Percentiles rank a stretch among this genome's conserved stretches.
Evolutionary conservation across 2,329 filamentous ascomycete genomes (phyloP).

Genomic region (Aspergillus tubingensis): DNA sequence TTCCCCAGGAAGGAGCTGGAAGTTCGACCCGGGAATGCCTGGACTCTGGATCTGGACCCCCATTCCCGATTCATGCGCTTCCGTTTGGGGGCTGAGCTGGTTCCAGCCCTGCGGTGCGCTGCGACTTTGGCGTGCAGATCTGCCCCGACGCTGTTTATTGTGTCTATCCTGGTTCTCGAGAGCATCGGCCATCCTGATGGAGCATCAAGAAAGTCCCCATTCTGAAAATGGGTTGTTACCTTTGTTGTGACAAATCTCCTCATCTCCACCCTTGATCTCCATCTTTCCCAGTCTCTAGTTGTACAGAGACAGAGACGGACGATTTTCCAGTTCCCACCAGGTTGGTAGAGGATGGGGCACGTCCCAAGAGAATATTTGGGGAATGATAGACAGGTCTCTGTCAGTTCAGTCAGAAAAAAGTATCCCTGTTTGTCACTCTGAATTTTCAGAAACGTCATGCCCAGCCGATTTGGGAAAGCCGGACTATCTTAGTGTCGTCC

Average conservation of each 20-base stretch:
- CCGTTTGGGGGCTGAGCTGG: conserved; percentile 11
- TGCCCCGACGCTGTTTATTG: background rate
- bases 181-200: background rate
- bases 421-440: background rate
- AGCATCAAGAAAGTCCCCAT: background rate
- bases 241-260: background rate
- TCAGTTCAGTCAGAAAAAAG: background rate
- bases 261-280: background rate
- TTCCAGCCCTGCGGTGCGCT: conserved; percentile 16
- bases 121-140: conserved; percentile 21
- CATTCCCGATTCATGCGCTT: background rate
- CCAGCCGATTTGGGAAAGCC: background rate
- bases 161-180: background rate
- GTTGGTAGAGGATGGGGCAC: background rate
- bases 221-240: background rate
- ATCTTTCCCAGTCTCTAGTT: background rate
- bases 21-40: background rate
- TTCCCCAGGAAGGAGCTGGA: background rate
- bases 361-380: background rate
- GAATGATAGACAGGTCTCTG: background rate
- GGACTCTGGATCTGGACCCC: background rate
- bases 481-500: background rate
- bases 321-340: background rate
- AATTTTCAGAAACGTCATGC: background rate
- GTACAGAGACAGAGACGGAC: background rate